A percentile compares a stretch with the other conserved stretches of the same genome.
Evolutionary conservation across 2,329 filamentous ascomycete species (phyloP).

Genomic region (Penicillium palitans): DNA sequence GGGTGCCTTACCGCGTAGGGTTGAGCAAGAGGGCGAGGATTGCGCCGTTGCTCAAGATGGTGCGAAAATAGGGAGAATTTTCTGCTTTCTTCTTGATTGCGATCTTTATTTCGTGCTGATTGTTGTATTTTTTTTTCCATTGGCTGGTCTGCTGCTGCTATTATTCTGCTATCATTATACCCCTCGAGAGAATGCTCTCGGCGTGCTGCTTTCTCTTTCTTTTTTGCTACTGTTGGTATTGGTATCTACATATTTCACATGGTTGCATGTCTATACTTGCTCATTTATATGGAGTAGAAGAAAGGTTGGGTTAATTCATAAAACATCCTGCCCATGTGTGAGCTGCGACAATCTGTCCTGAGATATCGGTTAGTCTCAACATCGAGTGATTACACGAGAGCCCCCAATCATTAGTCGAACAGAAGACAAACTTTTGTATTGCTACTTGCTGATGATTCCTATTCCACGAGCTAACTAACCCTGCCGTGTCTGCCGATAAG

Average conservation of each 20-base stretch:
- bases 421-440: background rate
- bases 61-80: slow-evolving; percentile 37
- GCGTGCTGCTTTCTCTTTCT: slow-evolving; percentile 3
- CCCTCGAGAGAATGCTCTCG: slow-evolving; percentile 12
- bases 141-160: background rate
- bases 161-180: slow-evolving; percentile 22
- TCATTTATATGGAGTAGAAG: background rate
- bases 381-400: background rate
- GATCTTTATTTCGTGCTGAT: background rate
- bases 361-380: slow-evolving; percentile 1
- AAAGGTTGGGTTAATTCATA: background rate
- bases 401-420: background rate
- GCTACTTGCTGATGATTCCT: background rate
- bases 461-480: background rate
- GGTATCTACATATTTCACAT: background rate
- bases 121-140: background rate
- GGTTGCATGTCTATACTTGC: background rate
- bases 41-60: slow-evolving; percentile 49
- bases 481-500: background rate
- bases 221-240: slow-evolving; percentile 1
- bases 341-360: background rate
- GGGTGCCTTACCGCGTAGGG: slow-evolving; percentile 49
- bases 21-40: slow-evolving; percentile 52
- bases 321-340: background rate
- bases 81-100: background rate